Percentiles rank a stretch among this genome's conserved stretches.
Evolutionary conservation across 225 moss, liverwort and hornwort species (phyloP).

Genomic region (Polytrichum formosum): DNA sequence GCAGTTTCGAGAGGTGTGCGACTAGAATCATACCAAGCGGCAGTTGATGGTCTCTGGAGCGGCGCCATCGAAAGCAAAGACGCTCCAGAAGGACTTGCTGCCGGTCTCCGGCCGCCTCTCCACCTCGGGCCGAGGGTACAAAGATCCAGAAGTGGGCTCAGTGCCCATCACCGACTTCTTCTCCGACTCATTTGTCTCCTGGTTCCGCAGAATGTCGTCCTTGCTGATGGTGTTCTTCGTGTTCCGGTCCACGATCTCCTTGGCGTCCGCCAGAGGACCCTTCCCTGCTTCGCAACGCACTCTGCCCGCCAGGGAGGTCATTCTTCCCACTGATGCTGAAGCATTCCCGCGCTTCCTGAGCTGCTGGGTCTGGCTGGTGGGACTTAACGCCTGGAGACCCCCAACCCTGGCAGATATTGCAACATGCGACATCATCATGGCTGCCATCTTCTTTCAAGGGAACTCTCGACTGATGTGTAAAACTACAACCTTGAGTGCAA

Average conservation of each 20-base stretch:
- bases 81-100: constrained; percentile 9
- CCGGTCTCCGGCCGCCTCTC: constrained; percentile 17
- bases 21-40: constrained; percentile 6
- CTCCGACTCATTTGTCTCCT: constrained; percentile 12
- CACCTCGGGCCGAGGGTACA: constrained; percentile 20
- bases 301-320: constrained; percentile 5
- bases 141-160: constrained; percentile 29
- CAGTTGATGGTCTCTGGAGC: constrained; percentile 18
- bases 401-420: neutral
- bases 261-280: neutral
- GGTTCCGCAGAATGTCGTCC: constrained; percentile 2
- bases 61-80: constrained; percentile 11
- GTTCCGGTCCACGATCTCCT: constrained; percentile 16
- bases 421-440: constrained; percentile 7
- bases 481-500: no score
- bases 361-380: neutral
- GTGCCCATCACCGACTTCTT: constrained; percentile 34
- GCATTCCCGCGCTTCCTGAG: neutral
- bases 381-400: constrained; percentile 1
- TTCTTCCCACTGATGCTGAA: neutral
- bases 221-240: constrained; percentile 25
- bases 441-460: constrained; percentile 1
- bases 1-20: no score
- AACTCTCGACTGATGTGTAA: no score
- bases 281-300: neutral